These are phyloP conservation scores for Vanilla planifolia DNA, from an alignment of 106 monocot genomes.

Conservation along the genomic window DNA sequence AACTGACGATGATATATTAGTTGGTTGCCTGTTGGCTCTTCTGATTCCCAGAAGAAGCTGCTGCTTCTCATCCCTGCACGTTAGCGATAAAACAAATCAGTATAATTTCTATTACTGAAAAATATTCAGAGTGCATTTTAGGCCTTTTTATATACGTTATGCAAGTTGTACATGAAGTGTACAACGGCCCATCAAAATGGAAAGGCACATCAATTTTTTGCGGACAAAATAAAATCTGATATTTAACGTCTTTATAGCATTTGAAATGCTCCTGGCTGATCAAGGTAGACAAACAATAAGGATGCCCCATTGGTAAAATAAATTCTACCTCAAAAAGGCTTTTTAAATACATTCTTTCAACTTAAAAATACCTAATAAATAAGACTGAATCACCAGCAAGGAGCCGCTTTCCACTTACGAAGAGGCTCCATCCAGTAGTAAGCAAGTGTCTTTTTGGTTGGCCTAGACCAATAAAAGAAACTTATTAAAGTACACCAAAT, in stretches of 20 bases:
- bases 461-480: slow-evolving; percentile 20
- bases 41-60: slow-evolving; percentile 85
- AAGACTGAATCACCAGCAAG: slow-evolving; percentile 61
- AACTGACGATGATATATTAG: slow-evolving; percentile 76
- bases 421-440: slow-evolving; percentile 36
- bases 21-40: slow-evolving; percentile 75
- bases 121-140: not conserved
- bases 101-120: not conserved
- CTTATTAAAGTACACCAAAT: not conserved
- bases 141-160: not conserved
- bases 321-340: not conserved
- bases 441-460: slow-evolving; percentile 31
- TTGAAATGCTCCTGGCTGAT: not conserved
- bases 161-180: too few species aligned
- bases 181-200: too few species aligned
- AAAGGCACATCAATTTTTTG: too few species aligned
- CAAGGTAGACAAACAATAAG: not conserved
- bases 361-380: slow-evolving; percentile 41
- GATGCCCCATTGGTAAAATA: not conserved
- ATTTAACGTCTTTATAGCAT: too few species aligned
- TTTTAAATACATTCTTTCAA: too few species aligned
- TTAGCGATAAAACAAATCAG: not conserved
- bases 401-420: slow-evolving; percentile 57
- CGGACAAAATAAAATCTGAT: too few species aligned
- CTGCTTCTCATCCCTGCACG: slow-evolving; percentile 71